phyloP scores from a whole-genome alignment of 2,329 filamentous ascomycete genomes.

The Pseudophaeomoniella oleicola region DNA sequence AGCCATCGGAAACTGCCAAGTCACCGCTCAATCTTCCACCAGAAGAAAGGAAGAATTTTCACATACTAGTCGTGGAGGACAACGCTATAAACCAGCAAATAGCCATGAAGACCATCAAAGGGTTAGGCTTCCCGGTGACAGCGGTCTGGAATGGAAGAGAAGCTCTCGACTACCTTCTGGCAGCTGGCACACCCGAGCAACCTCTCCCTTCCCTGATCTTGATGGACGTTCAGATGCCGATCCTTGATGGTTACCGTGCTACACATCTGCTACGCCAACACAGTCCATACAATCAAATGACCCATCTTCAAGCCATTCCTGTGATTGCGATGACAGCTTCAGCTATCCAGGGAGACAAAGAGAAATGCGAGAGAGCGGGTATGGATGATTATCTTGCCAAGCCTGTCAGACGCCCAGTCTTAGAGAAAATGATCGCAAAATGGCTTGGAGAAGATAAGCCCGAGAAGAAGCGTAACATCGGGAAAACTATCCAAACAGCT shows the following conservation, averaged over 20 bases:
- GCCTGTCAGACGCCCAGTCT: slow-evolving; percentile 52
- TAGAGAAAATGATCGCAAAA: slow-evolving; percentile 58
- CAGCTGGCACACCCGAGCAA: slow-evolving; percentile 31
- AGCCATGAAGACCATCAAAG: slow-evolving; percentile 58
- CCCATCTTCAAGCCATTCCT: slow-evolving; percentile 44
- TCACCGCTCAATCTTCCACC: slow-evolving; percentile 28
- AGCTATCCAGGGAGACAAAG: slow-evolving; percentile 60
- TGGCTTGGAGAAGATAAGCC: slow-evolving; percentile 35
- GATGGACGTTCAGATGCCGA: slow-evolving; percentile 65
- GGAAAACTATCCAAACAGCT: slow-evolving; percentile 1
- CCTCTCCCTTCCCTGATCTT: slow-evolving; percentile 58
- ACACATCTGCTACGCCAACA: slow-evolving; percentile 60
- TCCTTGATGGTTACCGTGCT: slow-evolving; percentile 64
- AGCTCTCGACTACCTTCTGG: slow-evolving; percentile 54
- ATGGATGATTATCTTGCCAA: slow-evolving; percentile 69
- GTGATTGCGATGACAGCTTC: slow-evolving; percentile 74
- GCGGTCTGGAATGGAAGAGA: slow-evolving; percentile 69
- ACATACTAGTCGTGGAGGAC: slow-evolving; percentile 69
- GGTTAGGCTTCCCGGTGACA: slow-evolving; percentile 55
- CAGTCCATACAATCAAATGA: slow-evolving; percentile 45
- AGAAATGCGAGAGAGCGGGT: slow-evolving; percentile 58
- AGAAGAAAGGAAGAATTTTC: slow-evolving; percentile 48
- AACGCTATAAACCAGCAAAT: slow-evolving; percentile 66
- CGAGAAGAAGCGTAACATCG: slow-evolving; percentile 7
- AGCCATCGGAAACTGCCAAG: slow-evolving; percentile 3